Base-by-base conservation (phyloP, 2,329 filamentous ascomycete species). In the Chaetothyriales sp. region DNA sequence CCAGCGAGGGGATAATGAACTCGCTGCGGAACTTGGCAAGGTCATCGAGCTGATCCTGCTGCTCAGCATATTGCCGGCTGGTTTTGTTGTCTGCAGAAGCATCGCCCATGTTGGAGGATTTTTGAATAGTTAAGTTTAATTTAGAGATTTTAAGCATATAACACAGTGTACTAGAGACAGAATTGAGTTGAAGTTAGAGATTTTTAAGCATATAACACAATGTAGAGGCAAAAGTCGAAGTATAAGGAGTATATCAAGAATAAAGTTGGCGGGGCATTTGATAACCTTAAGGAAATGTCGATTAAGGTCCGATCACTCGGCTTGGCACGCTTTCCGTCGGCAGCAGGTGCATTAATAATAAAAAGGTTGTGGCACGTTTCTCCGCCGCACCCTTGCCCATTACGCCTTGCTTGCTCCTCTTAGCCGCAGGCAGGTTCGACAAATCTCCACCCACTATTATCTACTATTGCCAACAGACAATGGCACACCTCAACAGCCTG, bases 1-100 rank as follows among this genome's bases (percentile, higher is more conserved):
- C 71, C 64, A 80, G 86, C 2, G 83, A 83, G 0, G 88, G 88
- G 45, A 93, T 80, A 46, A 83, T 74, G 64, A 90, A 95, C 58
- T 90, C 77, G 20, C 79, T 68, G 28, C 86, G 77, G 50, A 86
- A 74, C 51, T 73, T 68, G 15, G 68, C 66, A 42, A 87, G 65
- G n/a, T 72, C 66, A 61, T 86, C 82, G 58, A 78, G 70, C 0
- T 68, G 65, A 64, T 86, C 83, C 5, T 84, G 70, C 22, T 67
- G 65, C 50, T 65, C 58, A 25, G 72, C 71, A n/a, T 20, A 45
- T 26, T 45, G 18, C 2, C 22, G 15, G 43, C 12, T 12, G 43
- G 18, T 26, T n/a, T 45, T 15, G 32, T 4, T 15, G 10, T 39
- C 10, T 39, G 32, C 12, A 39, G 10, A 39, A 39, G 10, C 32